A percentile compares a stretch with the other conserved stretches of the same genome.
phyloP scores from a whole-genome alignment of 495 filamentous ascomycete genomes.

The Neurospora africana region DNA sequence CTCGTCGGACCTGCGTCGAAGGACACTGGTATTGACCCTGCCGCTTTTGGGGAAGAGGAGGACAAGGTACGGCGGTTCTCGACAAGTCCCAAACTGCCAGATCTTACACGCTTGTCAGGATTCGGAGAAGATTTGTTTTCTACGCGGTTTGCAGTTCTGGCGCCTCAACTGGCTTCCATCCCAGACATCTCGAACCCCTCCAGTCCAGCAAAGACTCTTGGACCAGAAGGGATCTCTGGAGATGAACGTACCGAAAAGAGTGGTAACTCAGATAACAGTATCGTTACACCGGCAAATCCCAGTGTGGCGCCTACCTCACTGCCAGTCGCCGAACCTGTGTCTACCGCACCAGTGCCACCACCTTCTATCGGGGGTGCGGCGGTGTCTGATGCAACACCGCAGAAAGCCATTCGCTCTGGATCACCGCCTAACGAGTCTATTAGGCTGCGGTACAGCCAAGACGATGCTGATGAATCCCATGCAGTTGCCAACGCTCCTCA shows the following conservation, averaged over 20 bases:
- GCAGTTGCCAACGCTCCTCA: background rate
- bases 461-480: conserved; percentile 2
- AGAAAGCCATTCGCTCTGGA: background rate
- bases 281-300: background rate
- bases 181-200: background rate
- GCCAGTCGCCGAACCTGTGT: background rate
- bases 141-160: conserved; percentile 3
- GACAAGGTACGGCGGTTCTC: conserved; percentile 34
- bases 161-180: conserved; percentile 2
- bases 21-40: conserved; percentile 4
- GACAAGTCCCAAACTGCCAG: conserved; percentile 48
- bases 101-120: conserved; percentile 52
- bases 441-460: conserved; percentile 5
- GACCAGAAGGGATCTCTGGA: background rate
- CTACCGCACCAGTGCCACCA: background rate
- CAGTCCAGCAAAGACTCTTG: background rate
- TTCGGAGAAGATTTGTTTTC: conserved; percentile 46
- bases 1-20: conserved; percentile 14
- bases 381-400: conserved; percentile 5
- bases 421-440: conserved; percentile 5
- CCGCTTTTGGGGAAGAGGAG: conserved; percentile 8
- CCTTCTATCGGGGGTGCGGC: background rate
- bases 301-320: background rate
- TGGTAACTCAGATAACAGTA: background rate
- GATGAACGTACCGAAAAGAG: background rate